Base-by-base conservation (phyloP, 352 stramenopile species). In the Phytophthora rubi region DNA sequence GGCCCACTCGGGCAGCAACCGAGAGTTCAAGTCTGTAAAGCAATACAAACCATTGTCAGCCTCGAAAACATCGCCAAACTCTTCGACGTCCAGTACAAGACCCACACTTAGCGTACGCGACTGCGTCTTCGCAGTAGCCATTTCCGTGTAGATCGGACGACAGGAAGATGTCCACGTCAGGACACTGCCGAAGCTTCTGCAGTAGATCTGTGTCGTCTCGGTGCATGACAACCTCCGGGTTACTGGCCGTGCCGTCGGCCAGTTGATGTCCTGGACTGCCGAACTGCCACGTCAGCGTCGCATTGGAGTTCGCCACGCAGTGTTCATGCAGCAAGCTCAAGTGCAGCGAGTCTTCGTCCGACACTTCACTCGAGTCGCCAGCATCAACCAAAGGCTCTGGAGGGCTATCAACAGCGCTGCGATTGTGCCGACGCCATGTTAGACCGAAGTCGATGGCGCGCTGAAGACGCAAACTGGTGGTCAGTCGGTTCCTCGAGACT, bases 91-190 rank as follows among this genome's bases (percentile, higher is more conserved):
- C 30, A 39, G 28, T 6, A 18, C 8, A 2, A 12, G 6, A 70
- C 73, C 21, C 53, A 86, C 79, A 83, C 35, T 87, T 84, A 0
- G 76, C 56, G 59, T 89, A 89, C 0, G 75, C 81, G 12, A 77
- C 62, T 2, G 60, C 68, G 42, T 89, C 81, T 52, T 89, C 81
- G 53, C 81, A 89, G 44, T 89, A 89, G 3, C 81, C 81, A 30
- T 85, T 71, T 8, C 64, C 64, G n/a, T 79, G 78, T n/a, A 89
- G 44, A 49, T 33, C 23, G 2, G 7, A 9, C 10, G 79, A 77
- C 12, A 86, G 58, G 45, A 77, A 87, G 52, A 89, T 79, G 47
- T 89, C 78, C n/a, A 88, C 59, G 15, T 83, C 73, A 8, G 79
- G 75, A 21, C 80, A 88, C 48, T 79, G 62, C 2, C 58, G 52